These are phyloP conservation scores for Phytophthora sansomeana DNA, from an alignment of 352 stramenopile species.

Conservation along the genomic window DNA sequence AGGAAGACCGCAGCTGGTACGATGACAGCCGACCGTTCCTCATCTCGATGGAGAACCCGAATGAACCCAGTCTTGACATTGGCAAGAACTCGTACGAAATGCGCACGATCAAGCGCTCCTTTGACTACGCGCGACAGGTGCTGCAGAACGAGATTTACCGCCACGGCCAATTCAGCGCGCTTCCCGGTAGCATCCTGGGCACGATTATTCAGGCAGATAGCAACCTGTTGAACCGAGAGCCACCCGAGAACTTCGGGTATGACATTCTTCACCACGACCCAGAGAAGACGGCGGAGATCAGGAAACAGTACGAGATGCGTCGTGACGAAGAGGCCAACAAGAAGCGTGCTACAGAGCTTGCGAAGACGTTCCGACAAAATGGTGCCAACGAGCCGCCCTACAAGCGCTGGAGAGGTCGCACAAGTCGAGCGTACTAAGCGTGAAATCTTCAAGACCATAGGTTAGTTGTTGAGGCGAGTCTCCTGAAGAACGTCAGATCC, in stretches of 20 bases:
- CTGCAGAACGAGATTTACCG: conserved; percentile 78
- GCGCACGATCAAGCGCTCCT: conserved; percentile 89
- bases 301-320: conserved; percentile 68
- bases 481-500: conserved; percentile 16
- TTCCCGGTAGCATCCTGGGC: conserved; percentile 75
- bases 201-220: conserved; percentile 79
- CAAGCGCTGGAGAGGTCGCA: conserved; percentile 71
- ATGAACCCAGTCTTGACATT: conserved; percentile 93
- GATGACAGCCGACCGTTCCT: conserved; percentile 82
- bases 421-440: conserved; percentile 46
- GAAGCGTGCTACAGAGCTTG: conserved; percentile 42
- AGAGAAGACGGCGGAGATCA: conserved; percentile 69
- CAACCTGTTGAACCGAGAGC: conserved; percentile 65
- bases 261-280: conserved; percentile 77
- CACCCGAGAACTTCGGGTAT: conserved; percentile 69
- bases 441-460: conserved; percentile 2
- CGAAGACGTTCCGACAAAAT: conserved; percentile 36
- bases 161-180: conserved; percentile 67
- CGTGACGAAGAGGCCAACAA: conserved; percentile 67
- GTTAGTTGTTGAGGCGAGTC: conserved; percentile 28
- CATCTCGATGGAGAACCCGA: conserved; percentile 95
- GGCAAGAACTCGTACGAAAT: conserved; percentile 94
- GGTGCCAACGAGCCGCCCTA: conserved; percentile 47
- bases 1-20: conserved; percentile 82
- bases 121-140: conserved; percentile 87